Base-by-base conservation (phyloP, 768 basidiomycete species). In the Gymnopilus dilepis region DNA sequence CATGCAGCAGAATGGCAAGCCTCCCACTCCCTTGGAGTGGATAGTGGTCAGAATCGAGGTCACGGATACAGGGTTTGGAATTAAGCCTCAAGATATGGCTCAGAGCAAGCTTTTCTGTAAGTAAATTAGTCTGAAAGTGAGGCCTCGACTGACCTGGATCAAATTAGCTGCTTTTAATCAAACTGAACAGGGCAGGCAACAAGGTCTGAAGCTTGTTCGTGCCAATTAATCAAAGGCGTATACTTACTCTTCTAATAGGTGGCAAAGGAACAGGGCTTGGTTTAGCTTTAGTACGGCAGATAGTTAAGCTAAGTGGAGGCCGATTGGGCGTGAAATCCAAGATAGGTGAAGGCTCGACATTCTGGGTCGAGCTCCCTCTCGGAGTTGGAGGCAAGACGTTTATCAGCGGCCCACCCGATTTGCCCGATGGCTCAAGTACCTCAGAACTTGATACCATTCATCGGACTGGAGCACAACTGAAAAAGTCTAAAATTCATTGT, bases 1-100 rank as follows among this genome's bases (percentile, higher is more conserved):
- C 66, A 69, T 76, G 41, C 73, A 77, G 51, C 77, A 80, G 24
- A 54, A 26, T 58, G 71, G 69, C 13, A 79, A 80, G 62, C 72
- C 76, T 1, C 55, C 70, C 5, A 64, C 77, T 0, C 76, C 79
- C 2, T 62, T 83, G 58, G 89, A 91, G 63, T 77, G 77, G 70
- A 90, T 92, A 60, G 88, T 92, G 54, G 90, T 95, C n/a, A 82
- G 94, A 59, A 90, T 95, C 28, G 93, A 95, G 70, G 85, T 95
- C 3, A 82, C 84, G 4, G 93, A 94, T 74, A 94, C 92, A 0
- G 89, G 82, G 3, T 79, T 72, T 69, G 83, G 83, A 4, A 83
- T 84, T 55, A 78, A 77, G 60, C 71, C 73, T 5, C 66, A 72
- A 38, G 93, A 94, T 71, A 87, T 94, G 75, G 79, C 81, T 1